These are phyloP conservation scores for Fragilariopsis cylindrus DNA, from an alignment of 108 stramenopile species.

Conservation along the genomic window DNA sequence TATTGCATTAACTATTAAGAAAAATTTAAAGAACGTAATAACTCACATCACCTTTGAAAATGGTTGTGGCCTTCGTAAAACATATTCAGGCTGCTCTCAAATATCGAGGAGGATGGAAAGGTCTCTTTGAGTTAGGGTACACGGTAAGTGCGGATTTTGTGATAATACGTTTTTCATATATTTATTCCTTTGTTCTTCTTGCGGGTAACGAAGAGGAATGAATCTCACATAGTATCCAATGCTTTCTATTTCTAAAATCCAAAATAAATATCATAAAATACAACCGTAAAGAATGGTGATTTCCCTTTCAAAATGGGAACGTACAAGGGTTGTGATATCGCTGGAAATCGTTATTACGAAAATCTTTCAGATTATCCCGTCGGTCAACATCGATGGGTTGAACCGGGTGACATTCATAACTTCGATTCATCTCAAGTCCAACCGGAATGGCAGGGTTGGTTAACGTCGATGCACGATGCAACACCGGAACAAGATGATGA, in stretches of 20 bases:
- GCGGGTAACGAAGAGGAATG: no score
- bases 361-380: conserved; percentile 91
- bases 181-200: conserved; percentile 5
- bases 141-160: conserved; percentile 55
- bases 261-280: neutral
- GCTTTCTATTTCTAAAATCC: neutral
- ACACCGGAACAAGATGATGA: conserved; percentile 64
- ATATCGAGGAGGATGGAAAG: conserved; percentile 89
- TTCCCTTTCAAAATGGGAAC: conserved; percentile 95
- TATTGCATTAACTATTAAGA: no score
- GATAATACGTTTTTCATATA: conserved; percentile 1
- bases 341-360: conserved; percentile 96
- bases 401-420: conserved; percentile 86
- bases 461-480: conserved; percentile 88
- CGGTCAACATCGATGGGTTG: conserved; percentile 97
- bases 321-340: conserved; percentile 90
- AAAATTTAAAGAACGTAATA: no score
- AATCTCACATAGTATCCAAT: conserved; percentile 3
- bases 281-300: conserved; percentile 77
- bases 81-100: conserved; percentile 57
- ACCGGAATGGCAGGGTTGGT: conserved; percentile 96
- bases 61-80: no score
- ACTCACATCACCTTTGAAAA: no score
- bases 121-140: conserved; percentile 91
- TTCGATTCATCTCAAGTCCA: conserved; percentile 89